Conservation (phyloP, 768 basidiomycete species). For the Tylopilus subfusipes region DNA sequence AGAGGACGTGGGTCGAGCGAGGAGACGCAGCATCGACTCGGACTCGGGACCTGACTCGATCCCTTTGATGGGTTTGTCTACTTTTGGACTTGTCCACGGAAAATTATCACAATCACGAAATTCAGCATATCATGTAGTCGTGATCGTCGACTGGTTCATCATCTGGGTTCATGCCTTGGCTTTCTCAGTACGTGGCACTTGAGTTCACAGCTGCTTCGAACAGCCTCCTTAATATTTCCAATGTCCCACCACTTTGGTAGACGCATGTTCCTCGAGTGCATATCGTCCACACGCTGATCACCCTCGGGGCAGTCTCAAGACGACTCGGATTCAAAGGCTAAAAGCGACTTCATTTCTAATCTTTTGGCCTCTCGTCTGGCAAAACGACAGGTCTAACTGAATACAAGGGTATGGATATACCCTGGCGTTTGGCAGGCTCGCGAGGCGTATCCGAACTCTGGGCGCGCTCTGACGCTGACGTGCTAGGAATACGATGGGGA, state of each 20-base stretch:
- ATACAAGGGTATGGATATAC: not conserved
- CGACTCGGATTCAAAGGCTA: not conserved
- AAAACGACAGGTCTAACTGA: not conserved
- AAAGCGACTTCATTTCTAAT: not conserved
- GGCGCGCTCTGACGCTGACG: not conserved
- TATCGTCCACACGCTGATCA: not conserved
- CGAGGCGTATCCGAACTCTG: not conserved
- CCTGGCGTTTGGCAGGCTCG: not conserved
- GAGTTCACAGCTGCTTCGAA: too few species aligned
- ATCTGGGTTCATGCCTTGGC: too few species aligned
- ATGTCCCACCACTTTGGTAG: too few species aligned
- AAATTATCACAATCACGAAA: too few species aligned
- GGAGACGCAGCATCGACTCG: slow-evolving; percentile 33
- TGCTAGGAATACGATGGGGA: not conserved
- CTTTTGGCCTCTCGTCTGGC: not conserved
- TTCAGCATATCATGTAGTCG: too few species aligned
- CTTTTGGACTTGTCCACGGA: slow-evolving; percentile 24
- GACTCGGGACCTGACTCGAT: slow-evolving; percentile 19
- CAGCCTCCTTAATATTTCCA: too few species aligned
- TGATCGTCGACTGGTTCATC: too few species aligned
- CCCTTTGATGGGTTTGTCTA: slow-evolving; percentile 2
- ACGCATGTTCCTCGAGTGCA: not conserved
- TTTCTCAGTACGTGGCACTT: too few species aligned
- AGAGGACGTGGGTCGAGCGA: slow-evolving; percentile 30
- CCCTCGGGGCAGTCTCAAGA: not conserved